Conservation (phyloP, 2,329 filamentous ascomycete genomes). For the Cladophialophora chaetospira region DNA sequence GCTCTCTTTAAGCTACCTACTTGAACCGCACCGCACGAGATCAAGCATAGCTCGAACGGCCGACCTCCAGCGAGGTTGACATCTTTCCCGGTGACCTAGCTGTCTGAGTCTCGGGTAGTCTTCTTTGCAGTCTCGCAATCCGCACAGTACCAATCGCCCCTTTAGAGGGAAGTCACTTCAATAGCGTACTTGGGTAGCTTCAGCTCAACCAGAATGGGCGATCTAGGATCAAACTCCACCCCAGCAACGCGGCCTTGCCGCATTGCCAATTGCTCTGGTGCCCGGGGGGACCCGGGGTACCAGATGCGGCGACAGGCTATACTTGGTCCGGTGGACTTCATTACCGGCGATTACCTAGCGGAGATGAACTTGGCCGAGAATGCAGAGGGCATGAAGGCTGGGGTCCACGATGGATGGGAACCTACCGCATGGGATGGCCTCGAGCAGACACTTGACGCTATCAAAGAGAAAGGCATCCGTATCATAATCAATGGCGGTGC, state of each 20-base stretch:
- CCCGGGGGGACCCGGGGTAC: slow-evolving; percentile 39
- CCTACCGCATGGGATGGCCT: slow-evolving; percentile 54
- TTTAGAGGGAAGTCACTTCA: not conserved
- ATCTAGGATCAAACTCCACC: slow-evolving; percentile 11
- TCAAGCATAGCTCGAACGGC: too few species aligned
- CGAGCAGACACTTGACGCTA: slow-evolving; percentile 48
- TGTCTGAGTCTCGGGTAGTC: too few species aligned
- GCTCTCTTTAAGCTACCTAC: too few species aligned
- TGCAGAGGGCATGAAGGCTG: slow-evolving; percentile 43
- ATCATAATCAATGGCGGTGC: slow-evolving; percentile 61
- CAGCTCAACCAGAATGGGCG: slow-evolving; percentile 22
- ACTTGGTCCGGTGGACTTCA: slow-evolving; percentile 50
- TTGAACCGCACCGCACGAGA: too few species aligned
- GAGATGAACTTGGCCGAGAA: slow-evolving; percentile 51
- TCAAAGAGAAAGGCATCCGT: slow-evolving; percentile 54
- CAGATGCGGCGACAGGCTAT: slow-evolving; percentile 43
- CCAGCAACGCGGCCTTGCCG: slow-evolving; percentile 34
- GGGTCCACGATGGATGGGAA: slow-evolving; percentile 49
- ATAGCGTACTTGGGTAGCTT: too few species aligned
- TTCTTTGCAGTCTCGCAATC: too few species aligned
- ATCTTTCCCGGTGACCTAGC: too few species aligned
- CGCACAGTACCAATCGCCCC: too few species aligned
- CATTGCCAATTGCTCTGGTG: slow-evolving; percentile 42
- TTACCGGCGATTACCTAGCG: slow-evolving; percentile 57
- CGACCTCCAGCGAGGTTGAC: too few species aligned